Evolutionary conservation across 805 yeast species (phyloP), one percentile per base, ranked within the genome.

Genomic region (Schizosaccharomyces octosporus): DNA sequence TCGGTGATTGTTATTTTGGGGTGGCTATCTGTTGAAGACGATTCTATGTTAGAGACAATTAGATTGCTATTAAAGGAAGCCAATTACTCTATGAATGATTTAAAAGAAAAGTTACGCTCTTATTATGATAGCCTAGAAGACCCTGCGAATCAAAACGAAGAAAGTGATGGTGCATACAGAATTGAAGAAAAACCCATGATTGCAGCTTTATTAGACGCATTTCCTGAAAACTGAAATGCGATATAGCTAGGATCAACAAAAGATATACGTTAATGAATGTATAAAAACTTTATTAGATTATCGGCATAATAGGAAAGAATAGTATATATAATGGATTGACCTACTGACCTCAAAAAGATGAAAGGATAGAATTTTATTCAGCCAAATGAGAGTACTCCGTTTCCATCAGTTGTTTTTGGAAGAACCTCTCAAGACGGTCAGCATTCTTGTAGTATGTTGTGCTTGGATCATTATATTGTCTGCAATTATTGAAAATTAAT

Each of bases 391-490:
- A 36, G 36, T 57, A 57, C 43, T 57, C 80, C 1, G 61, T 60
- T 68, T 93, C 98, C 69, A 84, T 84, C 61, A 93, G 77, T 71
- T 90, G 88, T 39, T 78, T 73, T 67, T 81, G 81, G 74, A 93
- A 79, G 67, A 88, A 89, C 73, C 88, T 90, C 72, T 93, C 98
- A 67, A 93, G 77, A 70, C 90, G 87, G 65, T 82, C 87, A 24
- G 98, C 98, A 72, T 90, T 88, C 72, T 93, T 93, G 76, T 78
- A 93, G 71, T 93, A 93, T 0, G 98, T 89, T 3, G 98, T 93
- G 45, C 85, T 82, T 68, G 93, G 97, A 63, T 90, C 87, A 70
- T 93, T 93, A 74, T 93, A 93, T 60, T 85, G 78, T 62, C 97
- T 79, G 74, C 98, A 93, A 69, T 93, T 93, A 68, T 85, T 85